Base-by-base conservation (phyloP, 2,329 filamentous ascomycete genomes). In the Paecilomyces variotii region DNA sequence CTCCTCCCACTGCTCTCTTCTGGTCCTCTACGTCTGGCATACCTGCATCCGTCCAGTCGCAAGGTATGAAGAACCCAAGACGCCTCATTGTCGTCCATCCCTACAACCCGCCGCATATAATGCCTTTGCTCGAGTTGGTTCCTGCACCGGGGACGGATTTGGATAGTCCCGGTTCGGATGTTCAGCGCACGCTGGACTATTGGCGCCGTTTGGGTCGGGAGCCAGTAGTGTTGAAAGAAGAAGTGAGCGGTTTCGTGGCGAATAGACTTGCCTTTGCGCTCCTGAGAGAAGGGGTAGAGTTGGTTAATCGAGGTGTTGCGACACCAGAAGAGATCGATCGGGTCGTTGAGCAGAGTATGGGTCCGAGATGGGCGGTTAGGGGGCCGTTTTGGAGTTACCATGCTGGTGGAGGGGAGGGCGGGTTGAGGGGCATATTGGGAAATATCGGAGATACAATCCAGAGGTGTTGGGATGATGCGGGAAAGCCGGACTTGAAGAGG, bases 21-120 rank as follows among this genome's bases (percentile, higher is more conserved):
- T 86, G 83, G 82, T 82, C 78, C 39, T 81, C 78, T 57, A 85
- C 84, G 0, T 82, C 78, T 1, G 83, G 84, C 0, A 85, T 86
- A 28, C 76, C 80, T 0, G 81, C 83, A 0, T 82, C 79, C 0
- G 70, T 69, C 26, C 82, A 85, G 62, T 70, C 69, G 7, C 59
- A 60, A 14, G 62, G 72, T 2, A 79, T 81, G 76, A 63, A 69
- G 25, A 73, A 80, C 28, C 67, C 70, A 55, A 67, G 64, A 27
- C 71, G 82, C 1, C 66, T 86, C 2, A 61, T 85, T 0, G 79
- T 85, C 1, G 82, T 84, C 3, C 84, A 86, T 66, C 83, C 84
- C 0, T 86, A 82, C 68, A 86, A 86, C 57, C 84, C 81, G 25
- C 84, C 83, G 1, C 82, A 85, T 62, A 77, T 86, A 56, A 84